Evolutionary conservation across 179 eudicot species (phyloP).

Genomic region (Sideroxylon spinosum): DNA sequence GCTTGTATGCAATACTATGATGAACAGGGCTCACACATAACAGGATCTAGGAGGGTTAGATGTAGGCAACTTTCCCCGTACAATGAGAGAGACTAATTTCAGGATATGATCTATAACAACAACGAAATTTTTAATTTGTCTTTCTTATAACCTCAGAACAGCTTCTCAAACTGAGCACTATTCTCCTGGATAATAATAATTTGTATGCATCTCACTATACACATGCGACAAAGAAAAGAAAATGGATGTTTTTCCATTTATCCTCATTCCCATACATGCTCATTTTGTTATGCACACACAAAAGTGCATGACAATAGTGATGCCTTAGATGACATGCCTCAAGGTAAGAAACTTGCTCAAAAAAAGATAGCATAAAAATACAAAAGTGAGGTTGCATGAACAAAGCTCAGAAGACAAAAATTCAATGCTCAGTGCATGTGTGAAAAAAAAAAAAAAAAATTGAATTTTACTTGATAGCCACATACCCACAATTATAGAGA

Average conservation of each 20-base stretch:
- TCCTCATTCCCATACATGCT: background rate
- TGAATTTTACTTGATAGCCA: background rate
- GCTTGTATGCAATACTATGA: too few relatives aligned
- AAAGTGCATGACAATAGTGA: background rate
- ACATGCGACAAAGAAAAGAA: background rate
- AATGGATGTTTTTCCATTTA: background rate
- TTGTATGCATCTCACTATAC: background rate
- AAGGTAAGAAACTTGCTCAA: slow-evolving; percentile 9
- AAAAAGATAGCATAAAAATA: background rate
- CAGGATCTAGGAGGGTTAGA: too few relatives aligned
- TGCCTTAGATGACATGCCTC: background rate
- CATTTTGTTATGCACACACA: background rate
- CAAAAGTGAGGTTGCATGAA: background rate
- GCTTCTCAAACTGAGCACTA: background rate
- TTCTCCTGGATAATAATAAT: background rate
- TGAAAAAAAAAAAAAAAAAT: background rate
- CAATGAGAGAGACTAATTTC: too few relatives aligned
- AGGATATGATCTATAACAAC: too few relatives aligned
- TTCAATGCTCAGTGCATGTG: background rate
- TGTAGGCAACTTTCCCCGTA: too few relatives aligned
- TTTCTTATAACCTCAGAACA: background rate
- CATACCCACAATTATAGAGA: slow-evolving; percentile 86
- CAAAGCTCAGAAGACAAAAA: background rate
- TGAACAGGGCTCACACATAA: too few relatives aligned
- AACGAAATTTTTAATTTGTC: too few relatives aligned